Evolutionary conservation across 306 rosid genomes (phyloP), one percentile per base, ranked within the genome.

Genomic region (Begonia masoniana): DNA sequence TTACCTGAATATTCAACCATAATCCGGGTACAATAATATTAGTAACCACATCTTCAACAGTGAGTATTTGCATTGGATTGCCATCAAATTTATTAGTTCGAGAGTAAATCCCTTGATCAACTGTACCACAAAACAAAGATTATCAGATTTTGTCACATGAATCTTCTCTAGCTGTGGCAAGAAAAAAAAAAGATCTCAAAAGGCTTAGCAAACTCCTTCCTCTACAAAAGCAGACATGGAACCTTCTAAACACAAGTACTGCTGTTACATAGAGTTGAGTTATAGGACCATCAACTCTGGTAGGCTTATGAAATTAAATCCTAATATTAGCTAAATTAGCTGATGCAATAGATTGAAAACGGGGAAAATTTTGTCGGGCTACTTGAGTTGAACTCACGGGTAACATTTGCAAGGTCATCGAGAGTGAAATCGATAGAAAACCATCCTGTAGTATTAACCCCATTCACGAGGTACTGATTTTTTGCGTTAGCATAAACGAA

Each of bases 1-100:
- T 68, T 65, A 81, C 99, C 88, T 92, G 93, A 79, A 92, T 61
- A 60, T 92, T 86, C 80, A 92, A 64, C 96, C 99, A 92, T 15
- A 83, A 59, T 62, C 71, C 65, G 26, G 63, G 67, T 15, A 75
- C 77, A 11, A 16, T 10, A 1, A 59, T 0, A 53, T 14, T 10
- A 48, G 15, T 31, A 31, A 31, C 43, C 59, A 92, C 53, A 24
- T 71, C 77, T 53, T 81, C 72, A 10, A 71, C 66, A 10, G 68
- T 70, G 45, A 77, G 82, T 70, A 86, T 68, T 48, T 1, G 8
- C 68, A 24, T 69, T 19, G 0, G 0, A 53, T 1, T 72, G 59
- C 76, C 78, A 50, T 91, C 88, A 62, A 79, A 77, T 43, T 1
- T 56, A 9, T 9, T 7, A 15, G 68, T 0, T 52, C 93, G 78